A percentile compares a stretch with the other conserved stretches of the same genome.
These are phyloP conservation scores for Cryptomeria japonica DNA, from an alignment of 75 land plant species.

Conservation along the genomic window DNA sequence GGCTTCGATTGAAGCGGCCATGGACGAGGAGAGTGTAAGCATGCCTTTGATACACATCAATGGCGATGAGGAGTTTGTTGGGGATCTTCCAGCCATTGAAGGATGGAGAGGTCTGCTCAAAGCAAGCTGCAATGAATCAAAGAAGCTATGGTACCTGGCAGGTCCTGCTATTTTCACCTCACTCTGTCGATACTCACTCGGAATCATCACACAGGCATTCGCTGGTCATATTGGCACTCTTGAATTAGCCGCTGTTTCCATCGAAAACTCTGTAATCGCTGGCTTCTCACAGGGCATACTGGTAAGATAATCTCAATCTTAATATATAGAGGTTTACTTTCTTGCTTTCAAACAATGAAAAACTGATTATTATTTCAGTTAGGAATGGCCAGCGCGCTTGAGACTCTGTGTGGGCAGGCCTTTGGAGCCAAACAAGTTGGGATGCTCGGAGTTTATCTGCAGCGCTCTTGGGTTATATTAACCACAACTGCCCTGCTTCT, in stretches of 20 bases:
- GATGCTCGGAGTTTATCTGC: not conserved
- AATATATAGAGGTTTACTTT: no score
- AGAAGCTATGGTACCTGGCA: conserved; percentile 22
- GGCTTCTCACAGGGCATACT: conserved; percentile 19
- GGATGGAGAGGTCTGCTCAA: not conserved
- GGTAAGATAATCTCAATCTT: not conserved
- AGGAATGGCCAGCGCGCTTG: not conserved
- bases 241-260: conserved; percentile 21
- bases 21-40: no score
- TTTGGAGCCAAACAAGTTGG: not conserved
- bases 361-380: not conserved
- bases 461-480: not conserved
- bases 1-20: no score
- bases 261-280: conserved; percentile 26
- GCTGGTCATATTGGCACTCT: conserved; percentile 24
- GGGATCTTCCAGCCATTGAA: not conserved
- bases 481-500: not conserved
- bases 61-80: not conserved
- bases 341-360: no score
- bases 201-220: conserved; percentile 23
- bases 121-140: conserved; percentile 7
- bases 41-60: no score
- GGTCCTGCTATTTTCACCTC: conserved; percentile 26
- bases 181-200: conserved; percentile 19
- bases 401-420: not conserved